Evolutionary conservation across 345 rosid genomes (phyloP), one percentile per base, ranked within the genome.

Genomic region (Carallia pectinifolia): DNA sequence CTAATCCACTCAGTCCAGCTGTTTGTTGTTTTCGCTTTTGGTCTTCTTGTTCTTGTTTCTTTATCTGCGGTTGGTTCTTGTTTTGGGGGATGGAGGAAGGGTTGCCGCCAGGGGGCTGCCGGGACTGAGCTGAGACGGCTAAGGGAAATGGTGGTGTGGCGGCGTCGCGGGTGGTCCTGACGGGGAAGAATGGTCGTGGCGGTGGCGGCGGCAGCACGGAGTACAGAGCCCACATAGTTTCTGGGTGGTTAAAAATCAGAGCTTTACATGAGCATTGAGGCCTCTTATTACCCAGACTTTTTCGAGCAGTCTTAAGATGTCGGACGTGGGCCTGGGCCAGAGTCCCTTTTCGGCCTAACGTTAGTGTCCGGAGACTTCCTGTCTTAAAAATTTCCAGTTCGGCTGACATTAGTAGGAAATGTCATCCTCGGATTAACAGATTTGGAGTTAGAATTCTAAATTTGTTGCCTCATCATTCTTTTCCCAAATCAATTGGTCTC

Each of bases 1-100:
- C 90, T 13, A 84, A 72, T 47, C 89, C 89, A 33, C 77, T 81
- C 1, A 88, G 77, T 66, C 15, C 69, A 9, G 53, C 54, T 4
- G 23, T 50, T 15, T 33, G 6, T 7, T 53, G 39, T 1, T 39
- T 39, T 39, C 19, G 31, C 30, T 31, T 64, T 36, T 67, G 34
- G 53, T 4, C 15, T 1, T 44, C 59, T 12, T 44, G 27, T 18
- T 29, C 58, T 70, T 23, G 33, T 30, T 55, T 31, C 29, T 29
- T 55, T 55, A 7, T 55, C 15, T 55, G 60, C 6, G 4, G 61
- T 64, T 59, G 38, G 6, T 61, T 65, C 19, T 19, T 56, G 58
- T 48, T 18, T 27, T 54, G 58, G 10, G 72, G 7, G 6, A 15
- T 17, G 53, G 29, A 40, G 58, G 69, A 54, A 39, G 69, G 23